A percentile compares a stretch with the other conserved stretches of the same genome.
phyloP scores from a whole-genome alignment of 306 rosid genomes.

The Castanopsis chinensis region DNA sequence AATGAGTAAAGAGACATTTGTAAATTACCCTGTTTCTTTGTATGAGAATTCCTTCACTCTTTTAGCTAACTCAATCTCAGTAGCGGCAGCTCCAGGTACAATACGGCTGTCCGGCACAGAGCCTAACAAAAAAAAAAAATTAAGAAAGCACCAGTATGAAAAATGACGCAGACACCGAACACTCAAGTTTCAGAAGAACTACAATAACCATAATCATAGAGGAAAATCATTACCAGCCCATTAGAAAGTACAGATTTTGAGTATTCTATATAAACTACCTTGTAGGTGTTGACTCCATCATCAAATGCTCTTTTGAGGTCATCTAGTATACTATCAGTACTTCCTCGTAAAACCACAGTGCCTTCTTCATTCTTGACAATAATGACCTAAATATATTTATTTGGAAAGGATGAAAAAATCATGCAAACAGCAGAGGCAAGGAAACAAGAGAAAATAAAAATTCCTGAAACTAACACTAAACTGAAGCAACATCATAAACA shows the following conservation, averaged over 20 bases:
- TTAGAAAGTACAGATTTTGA: slow-evolving; percentile 2
- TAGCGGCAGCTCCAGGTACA: slow-evolving; percentile 93
- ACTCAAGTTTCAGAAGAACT: neutral
- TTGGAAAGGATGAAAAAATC: neutral
- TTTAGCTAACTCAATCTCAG: slow-evolving; percentile 89
- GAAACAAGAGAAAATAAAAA: neutral
- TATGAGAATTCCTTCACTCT: slow-evolving; percentile 85
- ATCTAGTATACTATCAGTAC: slow-evolving; percentile 83
- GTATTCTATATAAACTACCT: slow-evolving; percentile 45
- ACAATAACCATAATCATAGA: neutral
- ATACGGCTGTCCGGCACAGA: slow-evolving; percentile 88
- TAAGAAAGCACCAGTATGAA: slow-evolving; percentile 3
- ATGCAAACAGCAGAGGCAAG: neutral
- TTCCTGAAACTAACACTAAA: neutral
- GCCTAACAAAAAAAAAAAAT: slow-evolving; percentile 56
- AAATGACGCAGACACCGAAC: neutral
- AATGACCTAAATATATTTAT: slow-evolving; percentile 46
- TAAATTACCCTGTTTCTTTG: slow-evolving; percentile 76
- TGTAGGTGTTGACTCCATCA: slow-evolving; percentile 90
- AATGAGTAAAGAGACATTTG: neutral
- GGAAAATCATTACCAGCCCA: neutral
- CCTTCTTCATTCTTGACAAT: slow-evolving; percentile 80
- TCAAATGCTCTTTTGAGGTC: slow-evolving; percentile 94
- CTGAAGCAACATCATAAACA: slow-evolving; percentile 17
- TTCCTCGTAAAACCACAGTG: slow-evolving; percentile 75